Base-by-base conservation (phyloP, 163 green algal genomes). In the Chlorella variabilis region DNA sequence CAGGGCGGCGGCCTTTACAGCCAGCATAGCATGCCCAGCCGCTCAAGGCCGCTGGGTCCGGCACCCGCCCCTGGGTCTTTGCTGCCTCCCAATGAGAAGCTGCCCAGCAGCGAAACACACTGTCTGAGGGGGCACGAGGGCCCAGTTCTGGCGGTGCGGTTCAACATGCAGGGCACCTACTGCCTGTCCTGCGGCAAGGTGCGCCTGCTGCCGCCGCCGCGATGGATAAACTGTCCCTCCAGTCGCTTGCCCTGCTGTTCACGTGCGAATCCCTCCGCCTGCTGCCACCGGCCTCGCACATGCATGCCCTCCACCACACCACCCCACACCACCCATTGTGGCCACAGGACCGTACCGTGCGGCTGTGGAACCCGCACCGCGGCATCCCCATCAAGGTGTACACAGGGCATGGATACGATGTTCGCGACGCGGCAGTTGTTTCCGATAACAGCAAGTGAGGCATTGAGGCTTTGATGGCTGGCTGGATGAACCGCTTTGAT, bases 131-230 rank as follows among this genome's bases (percentile, higher is more conserved):
- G 93, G 0, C 95, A 98, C 81, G 91, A 97, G 27, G 95, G 95
- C 1, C 81, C 94, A 0, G 94, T 98, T n/a, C 85, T 97, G 36
- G 91, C 91, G 4, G 93, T 97, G 29, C 88, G 93, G 17, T 98
- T 98, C 90, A 98, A 97, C 86, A 69, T 33, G 0, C 71, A 86
- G 17, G 96, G 95, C 42, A 94, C 89, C 7, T 98, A 98, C 87
- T 95, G 88, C 87, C 34, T 98, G 1, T 93, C 93, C 4, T 93
- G 93, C 45, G 95, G 95, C 68, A 97, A 96, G 90, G 95, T 94
- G 58, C 66, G 9, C 11, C 34, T 31, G 8, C 17, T 49, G 63
- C 34, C 2, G 63, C 36, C 3, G 63, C 63, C 23, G 20, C 34
- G 13, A 13, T 11, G 5, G 31, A 21, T 13, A 23, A 20, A 18